Conservation (phyloP, 768 basidiomycete species). For the Pleurotus pulmonarius region DNA sequence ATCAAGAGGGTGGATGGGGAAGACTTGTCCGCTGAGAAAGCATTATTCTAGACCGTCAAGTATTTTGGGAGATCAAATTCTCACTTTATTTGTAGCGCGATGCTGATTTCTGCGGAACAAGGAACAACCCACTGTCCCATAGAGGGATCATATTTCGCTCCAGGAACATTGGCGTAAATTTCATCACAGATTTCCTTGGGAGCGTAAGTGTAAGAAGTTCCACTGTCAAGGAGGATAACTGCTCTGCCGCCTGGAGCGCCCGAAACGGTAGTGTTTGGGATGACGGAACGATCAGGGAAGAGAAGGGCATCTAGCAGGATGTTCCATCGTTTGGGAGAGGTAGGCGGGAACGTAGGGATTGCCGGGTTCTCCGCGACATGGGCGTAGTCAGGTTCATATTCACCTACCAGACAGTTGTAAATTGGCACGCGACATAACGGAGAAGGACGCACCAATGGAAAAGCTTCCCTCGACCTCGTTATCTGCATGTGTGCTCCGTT, state of each 20-base stretch:
- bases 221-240: constrained; percentile 75
- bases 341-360: constrained; percentile 73
- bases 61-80: constrained; percentile 15
- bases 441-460: constrained; percentile 52
- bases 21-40: constrained; percentile 59
- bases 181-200: constrained; percentile 60
- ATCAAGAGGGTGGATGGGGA: constrained; percentile 79
- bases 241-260: constrained; percentile 66
- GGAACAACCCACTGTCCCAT: constrained; percentile 71
- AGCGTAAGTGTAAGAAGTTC: constrained; percentile 79
- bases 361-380: constrained; percentile 51
- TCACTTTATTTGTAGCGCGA: constrained; percentile 77
- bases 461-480: constrained; percentile 65
- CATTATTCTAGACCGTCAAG: constrained; percentile 10
- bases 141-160: constrained; percentile 51
- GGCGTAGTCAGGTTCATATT: constrained; percentile 60
- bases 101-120: constrained; percentile 69
- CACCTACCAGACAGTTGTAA: constrained; percentile 37
- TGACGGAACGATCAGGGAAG: constrained; percentile 45
- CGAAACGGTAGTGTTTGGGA: constrained; percentile 51
- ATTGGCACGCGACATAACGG: neutral
- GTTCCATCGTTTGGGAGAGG: constrained; percentile 67
- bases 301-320: constrained; percentile 73
- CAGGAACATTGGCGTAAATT: constrained; percentile 65
- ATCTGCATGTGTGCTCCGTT: constrained; percentile 49